Conservation (phyloP, 176 grass and related monocot species). For the Saccharum spontaneum region DNA sequence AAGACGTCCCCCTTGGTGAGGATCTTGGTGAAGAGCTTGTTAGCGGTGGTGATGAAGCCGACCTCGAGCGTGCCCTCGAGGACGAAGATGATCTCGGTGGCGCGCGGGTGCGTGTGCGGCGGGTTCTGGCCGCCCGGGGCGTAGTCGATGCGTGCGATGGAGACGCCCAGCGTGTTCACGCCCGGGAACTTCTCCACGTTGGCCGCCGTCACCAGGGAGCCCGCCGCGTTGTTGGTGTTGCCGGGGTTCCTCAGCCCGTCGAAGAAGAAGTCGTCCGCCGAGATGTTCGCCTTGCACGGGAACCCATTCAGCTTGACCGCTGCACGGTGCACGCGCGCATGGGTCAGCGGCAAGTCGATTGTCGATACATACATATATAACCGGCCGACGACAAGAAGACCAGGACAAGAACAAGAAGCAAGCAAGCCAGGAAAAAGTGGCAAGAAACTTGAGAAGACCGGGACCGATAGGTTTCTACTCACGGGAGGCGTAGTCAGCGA, state of each 20-base stretch:
- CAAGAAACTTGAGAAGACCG: background rate
- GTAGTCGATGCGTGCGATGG: constrained; percentile 78
- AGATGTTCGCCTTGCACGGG: constrained; percentile 64
- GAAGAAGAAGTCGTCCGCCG: constrained; percentile 74
- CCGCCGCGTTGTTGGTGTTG: constrained; percentile 51
- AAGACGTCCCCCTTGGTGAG: constrained; percentile 59
- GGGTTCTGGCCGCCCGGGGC: constrained; percentile 59
- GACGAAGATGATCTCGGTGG: constrained; percentile 79
- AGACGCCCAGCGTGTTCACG: constrained; percentile 77
- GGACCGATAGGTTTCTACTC: background rate
- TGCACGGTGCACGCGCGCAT: constrained; percentile 12
- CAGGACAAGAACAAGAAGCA: too few species aligned
- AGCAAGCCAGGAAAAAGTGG: too few species aligned
- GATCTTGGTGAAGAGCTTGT: constrained; percentile 59
- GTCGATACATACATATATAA: too few species aligned
- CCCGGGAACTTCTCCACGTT: constrained; percentile 59
- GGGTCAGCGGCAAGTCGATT: background rate
- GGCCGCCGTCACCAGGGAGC: constrained; percentile 45
- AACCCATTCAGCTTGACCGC: constrained; percentile 74
- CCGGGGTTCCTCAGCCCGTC: constrained; percentile 36
- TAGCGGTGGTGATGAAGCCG: constrained; percentile 73
- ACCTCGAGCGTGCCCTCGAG: constrained; percentile 66
- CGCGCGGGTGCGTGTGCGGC: constrained; percentile 83
- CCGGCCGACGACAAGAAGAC: too few species aligned
- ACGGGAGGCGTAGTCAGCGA: constrained; percentile 57